Evolutionary conservation across 305 asterid species (phyloP).

Genomic region (Fraxinus baroniana): DNA sequence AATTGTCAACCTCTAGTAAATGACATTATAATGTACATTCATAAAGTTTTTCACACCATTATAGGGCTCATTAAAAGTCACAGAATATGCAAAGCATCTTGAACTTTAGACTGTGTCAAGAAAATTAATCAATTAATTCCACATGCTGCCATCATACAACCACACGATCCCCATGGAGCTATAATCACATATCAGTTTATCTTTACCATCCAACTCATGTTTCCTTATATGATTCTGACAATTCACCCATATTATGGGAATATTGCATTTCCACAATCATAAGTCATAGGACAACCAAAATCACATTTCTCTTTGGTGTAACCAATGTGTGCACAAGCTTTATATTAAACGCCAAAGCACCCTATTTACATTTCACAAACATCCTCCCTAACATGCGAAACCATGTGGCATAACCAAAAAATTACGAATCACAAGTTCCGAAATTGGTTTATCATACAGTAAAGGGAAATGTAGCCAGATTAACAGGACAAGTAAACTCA

Average conservation of each 20-base stretch:
- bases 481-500: conserved; percentile 36
- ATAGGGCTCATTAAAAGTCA: neutral
- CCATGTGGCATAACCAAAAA: neutral
- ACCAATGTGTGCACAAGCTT: neutral
- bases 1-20: neutral
- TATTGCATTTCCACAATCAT: neutral
- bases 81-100: neutral
- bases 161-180: neutral
- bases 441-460: neutral
- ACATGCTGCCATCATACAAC: neutral
- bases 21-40: neutral
- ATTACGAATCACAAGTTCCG: neutral
- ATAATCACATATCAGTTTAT: neutral
- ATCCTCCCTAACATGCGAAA: neutral
- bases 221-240: neutral
- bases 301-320: neutral
- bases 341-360: neutral
- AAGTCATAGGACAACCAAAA: neutral
- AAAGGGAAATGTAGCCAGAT: neutral
- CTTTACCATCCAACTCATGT: neutral
- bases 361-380: neutral
- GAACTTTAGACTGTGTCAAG: neutral
- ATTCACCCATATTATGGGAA: neutral
- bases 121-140: neutral
- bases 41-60: neutral